Conservation (phyloP, 228 moss, liverwort and hornwort species). For the Sphagnum magellanicum region DNA sequence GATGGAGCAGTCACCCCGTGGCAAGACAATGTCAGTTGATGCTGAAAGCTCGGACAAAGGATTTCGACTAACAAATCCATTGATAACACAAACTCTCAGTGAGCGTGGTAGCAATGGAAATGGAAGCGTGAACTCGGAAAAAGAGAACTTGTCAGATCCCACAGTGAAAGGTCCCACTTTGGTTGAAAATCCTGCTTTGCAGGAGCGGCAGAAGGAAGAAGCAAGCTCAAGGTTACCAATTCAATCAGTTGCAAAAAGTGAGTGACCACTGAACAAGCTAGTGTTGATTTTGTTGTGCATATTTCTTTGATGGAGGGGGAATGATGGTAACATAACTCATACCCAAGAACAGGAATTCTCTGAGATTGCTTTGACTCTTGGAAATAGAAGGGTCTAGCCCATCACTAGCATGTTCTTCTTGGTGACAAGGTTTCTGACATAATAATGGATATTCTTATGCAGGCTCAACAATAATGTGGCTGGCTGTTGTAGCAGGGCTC, state of each 20-base stretch:
- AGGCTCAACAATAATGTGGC: constrained; percentile 49
- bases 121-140: constrained; percentile 1
- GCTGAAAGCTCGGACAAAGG: constrained; percentile 26
- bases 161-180: constrained; percentile 10
- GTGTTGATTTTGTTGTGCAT: no score
- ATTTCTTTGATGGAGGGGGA: not conserved
- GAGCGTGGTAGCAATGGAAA: not conserved
- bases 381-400: not conserved
- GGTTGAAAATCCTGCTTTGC: constrained; percentile 22
- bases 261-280: not conserved
- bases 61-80: constrained; percentile 38
- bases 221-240: constrained; percentile 20
- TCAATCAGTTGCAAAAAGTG: constrained; percentile 37
- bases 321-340: constrained; percentile 2
- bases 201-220: constrained; percentile 23
- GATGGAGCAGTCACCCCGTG: constrained; percentile 56
- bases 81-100: constrained; percentile 20
- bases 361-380: constrained; percentile 4
- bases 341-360: not conserved
- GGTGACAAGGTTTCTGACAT: not conserved
- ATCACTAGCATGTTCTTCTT: no score
- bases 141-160: not conserved
- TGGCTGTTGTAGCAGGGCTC: constrained; percentile 57
- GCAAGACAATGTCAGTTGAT: constrained; percentile 54
- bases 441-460: not conserved